Percentiles rank a stretch among this genome's conserved stretches.
These are phyloP conservation scores for Plantago ovata DNA, from an alignment of 257 asterid genomes.

Conservation along the genomic window DNA sequence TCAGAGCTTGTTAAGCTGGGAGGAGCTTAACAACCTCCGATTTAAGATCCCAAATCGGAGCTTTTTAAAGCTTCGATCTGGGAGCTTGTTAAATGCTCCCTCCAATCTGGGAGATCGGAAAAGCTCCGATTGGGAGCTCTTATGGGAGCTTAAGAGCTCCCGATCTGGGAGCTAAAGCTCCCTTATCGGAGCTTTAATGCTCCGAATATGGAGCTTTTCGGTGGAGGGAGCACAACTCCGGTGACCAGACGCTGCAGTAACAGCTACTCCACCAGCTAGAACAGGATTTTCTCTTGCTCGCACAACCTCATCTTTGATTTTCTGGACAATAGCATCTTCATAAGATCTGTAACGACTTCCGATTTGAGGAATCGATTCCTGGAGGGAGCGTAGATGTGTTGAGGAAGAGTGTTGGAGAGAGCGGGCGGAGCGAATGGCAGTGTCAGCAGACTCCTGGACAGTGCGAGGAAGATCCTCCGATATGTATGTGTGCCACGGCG, in stretches of 20 bases:
- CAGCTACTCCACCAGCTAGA: conserved; percentile 68
- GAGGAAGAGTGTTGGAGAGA: conserved; percentile 68
- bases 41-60: too few species aligned
- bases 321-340: conserved; percentile 66
- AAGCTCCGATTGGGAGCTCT: too few species aligned
- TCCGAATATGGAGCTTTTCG: too few species aligned
- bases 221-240: too few species aligned
- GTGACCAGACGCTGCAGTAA: conserved; percentile 45
- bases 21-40: too few species aligned
- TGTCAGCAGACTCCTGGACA: conserved; percentile 71
- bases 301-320: conserved; percentile 64
- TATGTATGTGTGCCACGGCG: conserved; percentile 64
- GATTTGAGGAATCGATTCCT: conserved; percentile 72
- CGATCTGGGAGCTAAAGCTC: too few species aligned
- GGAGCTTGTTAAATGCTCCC: too few species aligned
- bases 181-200: too few species aligned
- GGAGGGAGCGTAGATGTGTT: conserved; percentile 60
- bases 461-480: conserved; percentile 78
- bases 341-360: conserved; percentile 51
- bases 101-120: too few species aligned
- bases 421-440: conserved; percentile 91
- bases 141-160: too few species aligned
- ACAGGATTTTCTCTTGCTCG: conserved; percentile 59
- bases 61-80: too few species aligned
- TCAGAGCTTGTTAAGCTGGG: too few species aligned